Percentiles rank a stretch among this genome's conserved stretches.
Evolutionary conservation across 1,284 basidiomycete genomes (phyloP).

Genomic region (Cutaneotrichosporon dermatis): DNA sequence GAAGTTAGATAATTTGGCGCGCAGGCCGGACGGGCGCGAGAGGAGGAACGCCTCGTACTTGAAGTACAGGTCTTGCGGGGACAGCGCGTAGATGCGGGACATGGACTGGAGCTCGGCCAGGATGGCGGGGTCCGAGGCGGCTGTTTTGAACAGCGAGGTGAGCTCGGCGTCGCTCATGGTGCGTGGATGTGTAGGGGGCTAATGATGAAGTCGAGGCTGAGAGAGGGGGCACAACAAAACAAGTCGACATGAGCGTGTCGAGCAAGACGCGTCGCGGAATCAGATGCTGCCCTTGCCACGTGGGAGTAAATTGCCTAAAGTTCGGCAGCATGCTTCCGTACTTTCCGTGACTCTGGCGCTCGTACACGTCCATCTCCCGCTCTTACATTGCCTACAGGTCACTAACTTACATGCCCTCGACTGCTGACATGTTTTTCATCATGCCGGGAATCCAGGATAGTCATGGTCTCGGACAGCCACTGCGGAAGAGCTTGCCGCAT

Average conservation of each 20-base stretch:
- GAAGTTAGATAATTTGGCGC: conserved; percentile 39
- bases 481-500: no score
- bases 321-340: no score
- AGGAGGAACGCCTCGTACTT: conserved; percentile 52
- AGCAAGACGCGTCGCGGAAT: background rate
- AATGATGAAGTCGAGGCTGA: background rate
- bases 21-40: conserved; percentile 42
- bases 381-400: no score
- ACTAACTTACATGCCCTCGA: no score
- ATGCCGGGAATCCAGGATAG: no score
- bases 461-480: no score
- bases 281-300: background rate
- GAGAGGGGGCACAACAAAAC: background rate
- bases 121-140: background rate
- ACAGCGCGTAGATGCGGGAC: conserved; percentile 42
- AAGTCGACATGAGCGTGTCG: background rate
- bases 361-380: no score
- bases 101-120: conserved; percentile 33
- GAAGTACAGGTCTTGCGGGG: conserved; percentile 47
- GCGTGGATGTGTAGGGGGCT: background rate
- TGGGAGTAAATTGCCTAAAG: no score
- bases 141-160: background rate
- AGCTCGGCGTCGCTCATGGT: conserved; percentile 3
- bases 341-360: no score
- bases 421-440: no score